Conservation (phyloP, 495 filamentous ascomycete species). For the Daldinia vernicosa region DNA sequence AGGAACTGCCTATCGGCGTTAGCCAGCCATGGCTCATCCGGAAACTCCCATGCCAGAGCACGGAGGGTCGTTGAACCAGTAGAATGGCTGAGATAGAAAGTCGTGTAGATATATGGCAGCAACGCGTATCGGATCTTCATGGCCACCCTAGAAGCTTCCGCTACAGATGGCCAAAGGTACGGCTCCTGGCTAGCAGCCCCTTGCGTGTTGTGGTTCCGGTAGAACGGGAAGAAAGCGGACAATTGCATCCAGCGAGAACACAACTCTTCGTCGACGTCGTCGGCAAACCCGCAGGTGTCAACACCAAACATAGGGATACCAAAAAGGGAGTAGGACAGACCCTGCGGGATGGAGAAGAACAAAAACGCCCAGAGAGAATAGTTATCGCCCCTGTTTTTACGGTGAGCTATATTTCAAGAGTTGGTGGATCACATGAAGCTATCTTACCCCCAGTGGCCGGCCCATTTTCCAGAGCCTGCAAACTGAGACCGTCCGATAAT, state of each 20-base stretch:
- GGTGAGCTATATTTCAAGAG: slow-evolving; percentile 4
- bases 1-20: slow-evolving; percentile 78
- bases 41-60: slow-evolving; percentile 85
- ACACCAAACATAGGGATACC: slow-evolving; percentile 90
- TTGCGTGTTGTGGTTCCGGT: slow-evolving; percentile 81
- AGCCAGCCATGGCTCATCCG: slow-evolving; percentile 75
- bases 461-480: slow-evolving; percentile 79
- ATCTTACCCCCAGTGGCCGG: slow-evolving; percentile 80
- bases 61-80: slow-evolving; percentile 81
- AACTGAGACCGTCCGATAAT: slow-evolving; percentile 88
- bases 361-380: slow-evolving; percentile 71
- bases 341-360: slow-evolving; percentile 84
- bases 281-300: slow-evolving; percentile 82
- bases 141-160: slow-evolving; percentile 69
- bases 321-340: slow-evolving; percentile 79
- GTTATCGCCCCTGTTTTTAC: slow-evolving; percentile 69
- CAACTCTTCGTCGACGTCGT: slow-evolving; percentile 76
- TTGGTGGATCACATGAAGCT: neutral
- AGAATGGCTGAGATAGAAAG: slow-evolving; percentile 74
- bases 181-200: slow-evolving; percentile 75
- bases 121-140: slow-evolving; percentile 80
- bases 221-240: slow-evolving; percentile 87
- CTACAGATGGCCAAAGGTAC: slow-evolving; percentile 76
- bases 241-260: slow-evolving; percentile 91
- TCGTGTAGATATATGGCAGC: slow-evolving; percentile 84